phyloP scores from a whole-genome alignment of 495 filamentous ascomycete species.

The Aspergillus nanangensis region DNA sequence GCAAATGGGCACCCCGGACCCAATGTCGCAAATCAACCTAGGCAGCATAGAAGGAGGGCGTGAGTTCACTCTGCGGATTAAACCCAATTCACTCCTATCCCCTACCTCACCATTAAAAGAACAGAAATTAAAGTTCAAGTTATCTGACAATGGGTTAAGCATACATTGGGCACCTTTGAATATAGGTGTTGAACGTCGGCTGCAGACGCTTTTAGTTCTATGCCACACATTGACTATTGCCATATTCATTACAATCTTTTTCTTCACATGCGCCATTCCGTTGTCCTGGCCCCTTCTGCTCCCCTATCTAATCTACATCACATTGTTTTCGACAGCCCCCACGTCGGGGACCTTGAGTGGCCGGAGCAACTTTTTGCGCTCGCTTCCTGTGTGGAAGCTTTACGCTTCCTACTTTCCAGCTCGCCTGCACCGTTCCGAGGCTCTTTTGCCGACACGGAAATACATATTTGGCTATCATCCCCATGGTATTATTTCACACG shows the following conservation, averaged over 20 bases:
- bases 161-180: slow-evolving; percentile 86
- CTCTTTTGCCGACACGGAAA: slow-evolving; percentile 74
- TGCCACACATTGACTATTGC: slow-evolving; percentile 81
- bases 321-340: slow-evolving; percentile 70
- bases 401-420: slow-evolving; percentile 94
- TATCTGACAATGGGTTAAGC: slow-evolving; percentile 26
- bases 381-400: slow-evolving; percentile 75
- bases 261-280: slow-evolving; percentile 85
- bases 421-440: slow-evolving; percentile 73
- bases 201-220: slow-evolving; percentile 85
- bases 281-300: slow-evolving; percentile 86
- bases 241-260: slow-evolving; percentile 73
- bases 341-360: slow-evolving; percentile 68
- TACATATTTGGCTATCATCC: slow-evolving; percentile 99
- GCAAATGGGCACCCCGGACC: too few relatives aligned
- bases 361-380: slow-evolving; percentile 68
- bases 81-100: too few relatives aligned
- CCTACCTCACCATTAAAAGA: too few relatives aligned
- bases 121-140: background rate
- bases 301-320: slow-evolving; percentile 81
- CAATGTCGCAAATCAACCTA: too few relatives aligned
- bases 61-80: too few relatives aligned
- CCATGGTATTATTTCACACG: slow-evolving; percentile 94
- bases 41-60: too few relatives aligned
- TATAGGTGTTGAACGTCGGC: slow-evolving; percentile 75